phyloP scores from a whole-genome alignment of 257 asterid species.

The Thymus quinquecostatus region DNA sequence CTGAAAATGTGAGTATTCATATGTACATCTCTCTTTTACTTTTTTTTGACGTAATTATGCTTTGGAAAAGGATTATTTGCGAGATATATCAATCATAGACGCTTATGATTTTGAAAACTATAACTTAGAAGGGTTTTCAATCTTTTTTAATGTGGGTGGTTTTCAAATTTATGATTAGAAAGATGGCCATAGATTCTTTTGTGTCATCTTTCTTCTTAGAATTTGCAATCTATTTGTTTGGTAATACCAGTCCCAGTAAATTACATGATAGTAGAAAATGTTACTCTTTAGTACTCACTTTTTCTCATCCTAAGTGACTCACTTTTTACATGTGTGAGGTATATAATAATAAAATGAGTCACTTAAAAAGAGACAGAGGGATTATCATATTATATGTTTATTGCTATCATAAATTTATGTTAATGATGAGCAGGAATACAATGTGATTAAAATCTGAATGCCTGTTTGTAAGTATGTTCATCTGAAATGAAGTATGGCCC shows the following conservation, averaged over 20 bases:
- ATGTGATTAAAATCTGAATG: constrained; percentile 9
- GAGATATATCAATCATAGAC: constrained; percentile 8
- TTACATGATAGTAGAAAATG: background rate
- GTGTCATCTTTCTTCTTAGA: background rate
- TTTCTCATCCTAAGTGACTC: no score
- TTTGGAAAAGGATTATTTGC: constrained; percentile 12
- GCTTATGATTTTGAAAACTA: constrained; percentile 18
- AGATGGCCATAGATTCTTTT: background rate
- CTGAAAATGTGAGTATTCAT: constrained; percentile 78
- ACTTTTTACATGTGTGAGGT: no score
- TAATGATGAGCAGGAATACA: constrained; percentile 11
- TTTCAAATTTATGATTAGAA: constrained; percentile 14
- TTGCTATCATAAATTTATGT: constrained; percentile 7
- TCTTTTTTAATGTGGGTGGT: background rate
- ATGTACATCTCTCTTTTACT: constrained; percentile 2
- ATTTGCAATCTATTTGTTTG: constrained; percentile 11
- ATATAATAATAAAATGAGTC: no score
- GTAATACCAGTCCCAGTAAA: constrained; percentile 8
- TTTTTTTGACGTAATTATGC: constrained; percentile 19
- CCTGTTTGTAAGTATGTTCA: background rate
- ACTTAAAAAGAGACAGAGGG: no score
- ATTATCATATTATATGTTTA: background rate
- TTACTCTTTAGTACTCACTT: constrained; percentile 7
- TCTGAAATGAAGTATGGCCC: background rate
- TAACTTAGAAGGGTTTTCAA: constrained; percentile 16